These are phyloP conservation scores for Plasmodium inui DNA, from an alignment of 169 alveolate genomes.

Conservation along the genomic window DNA sequence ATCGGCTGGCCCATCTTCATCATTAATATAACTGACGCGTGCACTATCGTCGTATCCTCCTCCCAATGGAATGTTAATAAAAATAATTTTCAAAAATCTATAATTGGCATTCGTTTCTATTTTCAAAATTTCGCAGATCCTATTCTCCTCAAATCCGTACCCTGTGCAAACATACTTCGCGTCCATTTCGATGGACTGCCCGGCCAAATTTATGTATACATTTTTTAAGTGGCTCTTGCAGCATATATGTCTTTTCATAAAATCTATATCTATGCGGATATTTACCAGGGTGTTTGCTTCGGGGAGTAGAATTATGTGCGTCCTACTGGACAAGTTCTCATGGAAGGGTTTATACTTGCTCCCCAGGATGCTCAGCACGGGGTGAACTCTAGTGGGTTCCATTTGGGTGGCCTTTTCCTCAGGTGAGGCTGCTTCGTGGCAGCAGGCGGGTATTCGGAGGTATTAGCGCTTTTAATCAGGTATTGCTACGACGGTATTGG, in stretches of 20 bases:
- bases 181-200: slow-evolving; percentile 67
- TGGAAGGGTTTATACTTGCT: slow-evolving; percentile 32
- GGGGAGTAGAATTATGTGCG: slow-evolving; percentile 56
- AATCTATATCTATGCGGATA: slow-evolving; percentile 34
- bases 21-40: neutral
- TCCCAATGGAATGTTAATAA: slow-evolving; percentile 46
- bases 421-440: neutral
- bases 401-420: neutral
- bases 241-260: slow-evolving; percentile 58
- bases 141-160: slow-evolving; percentile 70
- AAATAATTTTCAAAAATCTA: slow-evolving; percentile 62
- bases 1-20: neutral
- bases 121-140: slow-evolving; percentile 67
- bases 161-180: slow-evolving; percentile 30
- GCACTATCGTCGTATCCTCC: slow-evolving; percentile 15
- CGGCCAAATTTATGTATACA: slow-evolving; percentile 48
- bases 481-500: too few relatives aligned
- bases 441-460: neutral
- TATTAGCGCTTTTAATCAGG: neutral
- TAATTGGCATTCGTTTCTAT: slow-evolving; percentile 55
- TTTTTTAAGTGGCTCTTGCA: slow-evolving; percentile 53
- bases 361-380: slow-evolving; percentile 51
- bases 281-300: slow-evolving; percentile 63
- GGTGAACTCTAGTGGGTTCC: slow-evolving; percentile 27
- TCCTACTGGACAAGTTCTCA: slow-evolving; percentile 20